Percentiles rank a stretch among this genome's conserved stretches.
These are phyloP conservation scores for Orbilia quercus DNA, from an alignment of 2,329 filamentous ascomycete species.

Conservation along the genomic window DNA sequence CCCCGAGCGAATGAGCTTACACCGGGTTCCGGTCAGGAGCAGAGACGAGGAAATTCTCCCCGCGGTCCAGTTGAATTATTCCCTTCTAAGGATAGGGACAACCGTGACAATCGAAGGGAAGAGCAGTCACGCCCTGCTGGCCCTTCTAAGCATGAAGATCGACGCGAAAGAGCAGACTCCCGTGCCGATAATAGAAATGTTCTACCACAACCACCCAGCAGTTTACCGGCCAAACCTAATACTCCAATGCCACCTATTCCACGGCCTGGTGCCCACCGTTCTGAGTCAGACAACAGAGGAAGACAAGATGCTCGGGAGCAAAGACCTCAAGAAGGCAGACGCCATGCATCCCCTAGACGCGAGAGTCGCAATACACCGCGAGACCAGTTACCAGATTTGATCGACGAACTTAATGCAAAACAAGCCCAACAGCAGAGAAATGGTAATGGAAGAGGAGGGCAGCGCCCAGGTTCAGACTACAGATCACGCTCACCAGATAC, in stretches of 20 bases:
- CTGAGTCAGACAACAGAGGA: conserved; percentile 40
- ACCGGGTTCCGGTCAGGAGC: conserved; percentile 35
- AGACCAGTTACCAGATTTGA: conserved; percentile 46
- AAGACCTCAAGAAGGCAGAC: conserved; percentile 19
- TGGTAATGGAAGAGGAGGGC: conserved; percentile 30
- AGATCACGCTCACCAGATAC: conserved; percentile 53
- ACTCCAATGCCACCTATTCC: conserved; percentile 51
- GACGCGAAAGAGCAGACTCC: conserved; percentile 47
- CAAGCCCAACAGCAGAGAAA: conserved; percentile 28
- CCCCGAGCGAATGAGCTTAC: conserved; percentile 36
- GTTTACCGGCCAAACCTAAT: conserved; percentile 51
- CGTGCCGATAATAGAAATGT: conserved; percentile 33
- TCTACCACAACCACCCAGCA: conserved; percentile 50
- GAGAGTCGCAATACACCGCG: conserved; percentile 26
- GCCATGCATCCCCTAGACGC: conserved; percentile 35
- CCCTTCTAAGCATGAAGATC: conserved; percentile 44
- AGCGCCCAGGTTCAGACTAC: conserved; percentile 53
- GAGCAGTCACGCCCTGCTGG: conserved; percentile 24
- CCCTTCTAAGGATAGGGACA: conserved; percentile 23
- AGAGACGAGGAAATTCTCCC: conserved; percentile 41
- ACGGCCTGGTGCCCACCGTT: conserved; percentile 39
- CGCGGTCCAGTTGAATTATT: conserved; percentile 38
- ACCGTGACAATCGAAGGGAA: conserved; percentile 25
- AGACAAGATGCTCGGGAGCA: conserved; percentile 37
- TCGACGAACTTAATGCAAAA: conserved; percentile 52